Percentiles rank a stretch among this genome's conserved stretches.
phyloP scores from a whole-genome alignment of 192 early-diverging fungal species.

The Mortierella alpina region DNA sequence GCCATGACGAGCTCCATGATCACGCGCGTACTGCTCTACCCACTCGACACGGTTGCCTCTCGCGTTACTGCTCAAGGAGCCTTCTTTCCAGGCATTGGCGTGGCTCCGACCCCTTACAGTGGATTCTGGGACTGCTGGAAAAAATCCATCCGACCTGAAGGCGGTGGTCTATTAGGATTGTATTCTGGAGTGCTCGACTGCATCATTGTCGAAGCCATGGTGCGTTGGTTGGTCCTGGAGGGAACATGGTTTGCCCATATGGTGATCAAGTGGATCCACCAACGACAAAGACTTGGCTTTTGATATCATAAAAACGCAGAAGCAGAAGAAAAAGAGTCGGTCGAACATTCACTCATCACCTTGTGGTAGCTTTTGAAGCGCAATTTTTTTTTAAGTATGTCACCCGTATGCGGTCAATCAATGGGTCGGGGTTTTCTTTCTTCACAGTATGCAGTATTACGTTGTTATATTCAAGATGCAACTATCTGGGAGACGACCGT shows the following conservation, averaged over 20 bases:
- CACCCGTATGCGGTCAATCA: too few species aligned
- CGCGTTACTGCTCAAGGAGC: slow-evolving; percentile 59
- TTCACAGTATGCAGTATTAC: background rate
- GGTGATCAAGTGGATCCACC: slow-evolving; percentile 48
- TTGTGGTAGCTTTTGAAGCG: background rate
- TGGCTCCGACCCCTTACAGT: slow-evolving; percentile 35
- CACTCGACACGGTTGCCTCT: slow-evolving; percentile 60
- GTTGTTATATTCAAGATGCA: background rate
- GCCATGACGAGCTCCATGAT: slow-evolving; percentile 59
- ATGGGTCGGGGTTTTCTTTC: background rate
- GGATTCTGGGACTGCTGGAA: slow-evolving; percentile 58
- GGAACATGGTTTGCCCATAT: slow-evolving; percentile 54
- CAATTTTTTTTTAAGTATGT: background rate
- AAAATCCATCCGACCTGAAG: slow-evolving; percentile 39
- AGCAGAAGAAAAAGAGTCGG: background rate
- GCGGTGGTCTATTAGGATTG: slow-evolving; percentile 48
- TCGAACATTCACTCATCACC: background rate
- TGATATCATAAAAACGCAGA: background rate
- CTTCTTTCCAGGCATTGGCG: slow-evolving; percentile 44
- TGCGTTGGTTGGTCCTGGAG: slow-evolving; percentile 46
- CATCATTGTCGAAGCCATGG: slow-evolving; percentile 57
- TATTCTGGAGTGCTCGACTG: slow-evolving; percentile 56
- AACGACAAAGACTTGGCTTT: background rate
- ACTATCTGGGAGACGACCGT: background rate
- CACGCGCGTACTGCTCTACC: slow-evolving; percentile 57